phyloP scores from a whole-genome alignment of 164 flowering plant genomes.

The Cinnamomum chago region DNA sequence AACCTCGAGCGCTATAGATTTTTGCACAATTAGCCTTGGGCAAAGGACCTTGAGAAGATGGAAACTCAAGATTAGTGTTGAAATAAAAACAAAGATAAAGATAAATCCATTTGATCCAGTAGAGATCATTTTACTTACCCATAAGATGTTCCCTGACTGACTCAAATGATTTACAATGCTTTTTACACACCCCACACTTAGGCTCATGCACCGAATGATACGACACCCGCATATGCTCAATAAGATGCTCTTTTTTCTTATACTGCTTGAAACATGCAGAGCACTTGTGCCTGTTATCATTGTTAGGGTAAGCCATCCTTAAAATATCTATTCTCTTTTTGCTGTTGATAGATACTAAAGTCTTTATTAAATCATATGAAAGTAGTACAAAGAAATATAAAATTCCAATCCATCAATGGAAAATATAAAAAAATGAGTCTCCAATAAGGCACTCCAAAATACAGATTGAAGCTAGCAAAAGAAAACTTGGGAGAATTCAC shows the following conservation, averaged over 20 bases:
- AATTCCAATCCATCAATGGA: too few relatives aligned
- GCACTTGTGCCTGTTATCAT: slow-evolving; percentile 55
- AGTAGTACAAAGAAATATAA: too few relatives aligned
- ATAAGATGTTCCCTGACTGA: slow-evolving; percentile 61
- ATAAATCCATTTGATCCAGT: neutral
- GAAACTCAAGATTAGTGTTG: neutral
- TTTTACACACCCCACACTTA: slow-evolving; percentile 57
- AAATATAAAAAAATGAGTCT: too few relatives aligned
- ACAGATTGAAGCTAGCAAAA: too few relatives aligned
- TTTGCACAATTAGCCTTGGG: slow-evolving; percentile 42
- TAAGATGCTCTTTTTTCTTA: slow-evolving; percentile 68
- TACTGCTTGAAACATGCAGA: slow-evolving; percentile 72
- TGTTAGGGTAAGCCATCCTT: slow-evolving; percentile 6
- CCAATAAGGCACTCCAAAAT: too few relatives aligned
- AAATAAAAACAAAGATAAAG: neutral
- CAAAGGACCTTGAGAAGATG: slow-evolving; percentile 39
- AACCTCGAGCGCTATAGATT: slow-evolving; percentile 47
- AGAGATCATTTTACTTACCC: slow-evolving; percentile 27
- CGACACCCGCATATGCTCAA: slow-evolving; percentile 61
- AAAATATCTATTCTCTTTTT: neutral
- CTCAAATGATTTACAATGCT: slow-evolving; percentile 63
- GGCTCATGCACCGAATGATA: slow-evolving; percentile 78
- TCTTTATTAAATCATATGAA: too few relatives aligned
- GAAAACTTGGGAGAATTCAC: too few relatives aligned
- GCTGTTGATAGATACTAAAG: too few relatives aligned